These are phyloP conservation scores for Termitomyces sp. DNA, from an alignment of 768 basidiomycete species.

Conservation along the genomic window DNA sequence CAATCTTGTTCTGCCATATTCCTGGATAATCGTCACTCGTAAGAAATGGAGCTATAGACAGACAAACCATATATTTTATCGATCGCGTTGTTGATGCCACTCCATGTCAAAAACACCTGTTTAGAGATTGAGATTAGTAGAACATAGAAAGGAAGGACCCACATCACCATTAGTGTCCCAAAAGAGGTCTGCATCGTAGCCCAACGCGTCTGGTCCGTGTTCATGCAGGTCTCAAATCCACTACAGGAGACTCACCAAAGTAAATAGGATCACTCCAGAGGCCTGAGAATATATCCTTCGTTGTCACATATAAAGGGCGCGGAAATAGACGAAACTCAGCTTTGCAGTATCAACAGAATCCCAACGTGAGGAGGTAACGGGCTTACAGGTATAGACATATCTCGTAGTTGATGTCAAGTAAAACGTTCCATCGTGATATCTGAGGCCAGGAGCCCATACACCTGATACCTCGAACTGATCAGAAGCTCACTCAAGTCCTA, in stretches of 20 bases:
- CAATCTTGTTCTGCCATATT: conserved; percentile 37
- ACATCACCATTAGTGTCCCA: conserved; percentile 36
- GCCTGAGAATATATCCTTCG: conserved; percentile 32
- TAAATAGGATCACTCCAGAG: conserved; percentile 37
- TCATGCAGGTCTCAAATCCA: background rate
- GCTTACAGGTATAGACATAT: conserved; percentile 33
- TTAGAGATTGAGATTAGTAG: background rate
- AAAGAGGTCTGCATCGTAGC: conserved; percentile 37
- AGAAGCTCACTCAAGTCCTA: background rate
- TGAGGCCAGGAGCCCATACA: conserved; percentile 30
- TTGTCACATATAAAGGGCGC: conserved; percentile 34
- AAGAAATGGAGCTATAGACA: background rate
- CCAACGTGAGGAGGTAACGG: background rate
- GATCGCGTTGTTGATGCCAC: conserved; percentile 31
- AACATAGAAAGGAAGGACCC: background rate
- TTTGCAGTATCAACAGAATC: conserved; percentile 8
- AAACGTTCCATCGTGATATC: conserved; percentile 30
- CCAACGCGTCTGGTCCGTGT: conserved; percentile 24
- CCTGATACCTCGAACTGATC: conserved; percentile 13
- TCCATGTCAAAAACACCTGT: conserved; percentile 33
- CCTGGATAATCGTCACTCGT: conserved; percentile 15
- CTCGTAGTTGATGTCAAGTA: conserved; percentile 31
- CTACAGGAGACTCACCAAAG: conserved; percentile 22
- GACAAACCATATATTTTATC: conserved; percentile 34
- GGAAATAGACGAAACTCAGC: conserved; percentile 34